Base-by-base conservation (phyloP, 2,329 filamentous ascomycete genomes). In the Scedosporium dehoogii region DNA sequence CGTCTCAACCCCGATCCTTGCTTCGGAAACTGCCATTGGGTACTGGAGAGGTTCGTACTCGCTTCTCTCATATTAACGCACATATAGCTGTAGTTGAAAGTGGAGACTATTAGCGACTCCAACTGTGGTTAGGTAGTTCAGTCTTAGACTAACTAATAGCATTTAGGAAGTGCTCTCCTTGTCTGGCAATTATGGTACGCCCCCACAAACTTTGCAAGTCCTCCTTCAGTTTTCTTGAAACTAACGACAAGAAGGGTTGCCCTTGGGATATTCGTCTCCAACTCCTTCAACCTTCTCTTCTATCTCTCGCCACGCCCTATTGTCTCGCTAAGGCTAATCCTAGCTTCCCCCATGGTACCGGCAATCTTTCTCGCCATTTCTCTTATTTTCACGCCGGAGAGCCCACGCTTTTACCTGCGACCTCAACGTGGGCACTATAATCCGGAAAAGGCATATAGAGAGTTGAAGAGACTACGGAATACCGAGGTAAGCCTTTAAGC, bases 1-100 rank as follows among this genome's bases (percentile, higher is more conserved):
- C 0, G 77, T 79, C 42, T 80, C 76, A 44, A 77, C 78, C 0
- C 75, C 78, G 0, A 78, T 80, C 16, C 70, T 80, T 2, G 78
- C 77, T 2, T 76, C 75, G 6, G 78, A 80, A 66, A 79, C 76
- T 0, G 75, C 78, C 0, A 72, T 79, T 14, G 75, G 76, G 0
- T 79, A 75, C 64, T 80, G 78, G 78, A 71, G 78, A 67, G 78
- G 78, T 1, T 78, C 44, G 59, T 58, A 16, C n/a, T n/a, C 18
- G 25, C 25, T 29, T 41, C 6, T 29, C 9, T 53, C 27, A 12
- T 29, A 27, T 10, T 12, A 23, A 5, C 5, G 9, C 1, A 3
- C 42, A 5, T 23, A 10, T 2, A 42, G 18, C 38, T 51, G 58
- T 16, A 12, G 42, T 60, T 41, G 16, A 38, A n/a, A 29, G 59